A percentile compares a stretch with the other conserved stretches of the same genome.
These are phyloP conservation scores for Russula dissimulans DNA, from an alignment of 768 basidiomycete species.

Conservation along the genomic window DNA sequence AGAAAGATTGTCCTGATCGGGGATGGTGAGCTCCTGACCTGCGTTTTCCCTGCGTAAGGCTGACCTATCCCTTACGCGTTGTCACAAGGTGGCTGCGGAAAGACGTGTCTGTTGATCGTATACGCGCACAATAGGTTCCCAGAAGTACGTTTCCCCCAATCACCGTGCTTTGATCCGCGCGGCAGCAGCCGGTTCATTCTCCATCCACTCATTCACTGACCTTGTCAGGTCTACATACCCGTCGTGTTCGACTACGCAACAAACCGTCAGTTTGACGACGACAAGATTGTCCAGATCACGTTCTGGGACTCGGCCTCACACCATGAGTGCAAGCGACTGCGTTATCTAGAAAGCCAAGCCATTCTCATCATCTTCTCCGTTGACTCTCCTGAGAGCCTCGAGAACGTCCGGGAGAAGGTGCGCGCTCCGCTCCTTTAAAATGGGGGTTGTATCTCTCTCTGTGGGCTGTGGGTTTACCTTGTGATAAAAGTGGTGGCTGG, in stretches of 20 bases:
- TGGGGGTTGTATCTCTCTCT: not conserved
- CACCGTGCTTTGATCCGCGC: constrained; percentile 6
- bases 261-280: constrained; percentile 66
- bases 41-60: constrained; percentile 19
- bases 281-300: constrained; percentile 86
- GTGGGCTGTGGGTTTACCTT: not conserved
- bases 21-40: constrained; percentile 48
- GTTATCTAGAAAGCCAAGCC: constrained; percentile 82
- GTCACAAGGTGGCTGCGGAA: constrained; percentile 65
- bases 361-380: constrained; percentile 92
- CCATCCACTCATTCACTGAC: too few species aligned
- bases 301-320: constrained; percentile 98
- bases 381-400: constrained; percentile 86
- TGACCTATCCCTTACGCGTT: constrained; percentile 19
- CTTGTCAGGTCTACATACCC: constrained; percentile 72
- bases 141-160: constrained; percentile 50
- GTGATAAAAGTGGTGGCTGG: constrained; percentile 69
- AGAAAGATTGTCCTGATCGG: constrained; percentile 84
- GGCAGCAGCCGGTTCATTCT: constrained; percentile 14
- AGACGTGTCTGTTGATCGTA: constrained; percentile 93
- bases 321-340: constrained; percentile 89
- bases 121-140: constrained; percentile 96
- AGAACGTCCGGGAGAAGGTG: constrained; percentile 86
- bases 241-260: constrained; percentile 93
- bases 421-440: constrained; percentile 19